These are phyloP conservation scores for Halenospora varia DNA, from an alignment of 495 filamentous ascomycete genomes.

Conservation along the genomic window DNA sequence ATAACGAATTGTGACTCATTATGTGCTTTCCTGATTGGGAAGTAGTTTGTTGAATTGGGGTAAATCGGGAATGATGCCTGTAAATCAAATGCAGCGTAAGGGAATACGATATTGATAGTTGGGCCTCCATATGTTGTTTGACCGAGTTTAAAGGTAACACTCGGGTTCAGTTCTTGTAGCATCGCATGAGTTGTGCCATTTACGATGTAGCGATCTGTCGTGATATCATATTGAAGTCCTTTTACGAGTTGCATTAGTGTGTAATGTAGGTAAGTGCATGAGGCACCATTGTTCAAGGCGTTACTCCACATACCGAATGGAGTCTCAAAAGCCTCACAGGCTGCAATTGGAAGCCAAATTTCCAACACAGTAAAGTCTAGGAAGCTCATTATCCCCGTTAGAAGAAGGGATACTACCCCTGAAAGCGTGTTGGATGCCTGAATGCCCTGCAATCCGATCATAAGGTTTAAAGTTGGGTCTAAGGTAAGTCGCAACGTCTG, in stretches of 20 bases:
- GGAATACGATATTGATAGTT: conserved; percentile 42
- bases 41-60: conserved; percentile 35
- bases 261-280: conserved; percentile 30
- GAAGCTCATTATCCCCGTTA: conserved; percentile 28
- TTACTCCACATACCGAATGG: conserved; percentile 33
- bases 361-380: conserved; percentile 52
- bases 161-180: conserved; percentile 40
- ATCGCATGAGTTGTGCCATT: conserved; percentile 38
- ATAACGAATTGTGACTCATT: conserved; percentile 50
- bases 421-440: conserved; percentile 18
- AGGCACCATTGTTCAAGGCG: neutral
- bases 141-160: conserved; percentile 46
- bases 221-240: too few relatives aligned
- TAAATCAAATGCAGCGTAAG: conserved; percentile 51
- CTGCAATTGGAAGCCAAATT: conserved; percentile 49
- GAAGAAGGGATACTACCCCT: conserved; percentile 19
- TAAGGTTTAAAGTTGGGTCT: conserved; percentile 39
- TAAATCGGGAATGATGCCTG: conserved; percentile 35
- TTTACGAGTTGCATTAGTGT: too few relatives aligned
- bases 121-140: conserved; percentile 27
- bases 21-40: conserved; percentile 46
- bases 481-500: too few relatives aligned
- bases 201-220: conserved; percentile 46
- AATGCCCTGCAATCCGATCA: conserved; percentile 45
- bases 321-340: conserved; percentile 48